Evolutionary conservation across 371 early-diverging fungal species (phyloP).

Genomic region (Mortierella sp.): DNA sequence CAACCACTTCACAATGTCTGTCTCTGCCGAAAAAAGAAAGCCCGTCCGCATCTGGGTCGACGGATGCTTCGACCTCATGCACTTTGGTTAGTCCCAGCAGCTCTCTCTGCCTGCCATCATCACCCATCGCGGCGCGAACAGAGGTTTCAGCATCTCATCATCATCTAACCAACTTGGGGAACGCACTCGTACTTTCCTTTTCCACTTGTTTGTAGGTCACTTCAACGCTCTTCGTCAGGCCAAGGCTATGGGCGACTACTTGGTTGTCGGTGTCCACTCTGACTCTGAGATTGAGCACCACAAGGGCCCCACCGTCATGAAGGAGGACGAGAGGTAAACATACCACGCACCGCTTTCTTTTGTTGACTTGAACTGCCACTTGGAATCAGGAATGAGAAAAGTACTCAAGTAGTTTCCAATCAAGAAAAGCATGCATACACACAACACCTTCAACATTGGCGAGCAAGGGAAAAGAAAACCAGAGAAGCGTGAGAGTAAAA

Average conservation of each 20-base stretch:
- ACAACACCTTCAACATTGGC: background rate
- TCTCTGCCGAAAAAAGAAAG: slow-evolving; percentile 40
- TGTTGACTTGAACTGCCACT: background rate
- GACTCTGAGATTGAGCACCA: slow-evolving; percentile 91
- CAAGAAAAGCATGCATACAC: no score
- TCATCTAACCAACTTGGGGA: slow-evolving; percentile 17
- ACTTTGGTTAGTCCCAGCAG: slow-evolving; percentile 58
- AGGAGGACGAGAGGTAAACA: slow-evolving; percentile 90
- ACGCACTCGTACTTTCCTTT: background rate
- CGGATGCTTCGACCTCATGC: slow-evolving; percentile 98
- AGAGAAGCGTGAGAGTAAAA: background rate
- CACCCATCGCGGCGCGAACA: background rate
- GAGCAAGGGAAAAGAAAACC: background rate
- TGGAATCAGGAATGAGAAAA: background rate
- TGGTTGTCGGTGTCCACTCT: slow-evolving; percentile 98
- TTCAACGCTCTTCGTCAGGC: slow-evolving; percentile 98
- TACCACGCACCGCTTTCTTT: background rate
- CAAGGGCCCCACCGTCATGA: slow-evolving; percentile 98
- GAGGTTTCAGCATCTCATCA: background rate
- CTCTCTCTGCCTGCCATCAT: background rate
- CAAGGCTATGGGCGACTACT: slow-evolving; percentile 90
- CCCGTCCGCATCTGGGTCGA: slow-evolving; percentile 84
- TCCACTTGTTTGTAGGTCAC: slow-evolving; percentile 78
- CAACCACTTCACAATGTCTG: slow-evolving; percentile 24
- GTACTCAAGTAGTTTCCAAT: background rate